Evolutionary conservation across 2,329 filamentous ascomycete species (phyloP).

Genomic region (Acarospora socialis): DNA sequence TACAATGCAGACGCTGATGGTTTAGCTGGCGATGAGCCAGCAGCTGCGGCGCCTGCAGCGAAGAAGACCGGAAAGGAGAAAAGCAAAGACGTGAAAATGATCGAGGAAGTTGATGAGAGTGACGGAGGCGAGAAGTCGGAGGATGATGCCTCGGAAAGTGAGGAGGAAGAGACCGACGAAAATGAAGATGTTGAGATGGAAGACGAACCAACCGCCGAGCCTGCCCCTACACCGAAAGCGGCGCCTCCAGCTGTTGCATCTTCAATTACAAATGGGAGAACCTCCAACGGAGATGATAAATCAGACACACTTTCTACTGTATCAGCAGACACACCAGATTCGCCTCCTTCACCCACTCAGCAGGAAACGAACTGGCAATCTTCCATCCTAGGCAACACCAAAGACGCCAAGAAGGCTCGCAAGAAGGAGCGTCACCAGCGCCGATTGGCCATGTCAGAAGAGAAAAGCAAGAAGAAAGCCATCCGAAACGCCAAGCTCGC

Average conservation of each 20-base stretch:
- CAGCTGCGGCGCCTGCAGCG: constrained; percentile 27
- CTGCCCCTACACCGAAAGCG: constrained; percentile 15
- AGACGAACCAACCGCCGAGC: constrained; percentile 17
- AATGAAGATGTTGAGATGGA: constrained; percentile 31
- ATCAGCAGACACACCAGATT: constrained; percentile 14
- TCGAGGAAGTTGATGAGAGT: constrained; percentile 1
- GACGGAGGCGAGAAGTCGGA: constrained; percentile 31
- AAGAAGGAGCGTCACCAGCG: constrained; percentile 19
- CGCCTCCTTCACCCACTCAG: constrained; percentile 13
- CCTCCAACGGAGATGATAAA: constrained; percentile 8
- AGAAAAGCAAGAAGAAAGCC: constrained; percentile 29
- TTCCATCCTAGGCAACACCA: constrained; percentile 13
- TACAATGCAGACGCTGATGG: constrained; percentile 94
- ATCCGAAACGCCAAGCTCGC: constrained; percentile 16
- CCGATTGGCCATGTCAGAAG: constrained; percentile 18
- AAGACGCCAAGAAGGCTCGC: constrained; percentile 19
- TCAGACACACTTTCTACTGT: constrained; percentile 14
- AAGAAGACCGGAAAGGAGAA: constrained; percentile 23
- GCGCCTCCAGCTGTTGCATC: background rate
- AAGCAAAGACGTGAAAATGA: background rate
- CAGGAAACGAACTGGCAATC: constrained; percentile 15
- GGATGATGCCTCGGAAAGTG: constrained; percentile 21
- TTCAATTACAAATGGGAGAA: constrained; percentile 2
- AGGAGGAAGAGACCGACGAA: constrained; percentile 28
- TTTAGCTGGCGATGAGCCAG: constrained; percentile 52